These are phyloP conservation scores for Ophiocordyceps australis DNA, from an alignment of 2,329 filamentous ascomycete species.

Conservation along the genomic window DNA sequence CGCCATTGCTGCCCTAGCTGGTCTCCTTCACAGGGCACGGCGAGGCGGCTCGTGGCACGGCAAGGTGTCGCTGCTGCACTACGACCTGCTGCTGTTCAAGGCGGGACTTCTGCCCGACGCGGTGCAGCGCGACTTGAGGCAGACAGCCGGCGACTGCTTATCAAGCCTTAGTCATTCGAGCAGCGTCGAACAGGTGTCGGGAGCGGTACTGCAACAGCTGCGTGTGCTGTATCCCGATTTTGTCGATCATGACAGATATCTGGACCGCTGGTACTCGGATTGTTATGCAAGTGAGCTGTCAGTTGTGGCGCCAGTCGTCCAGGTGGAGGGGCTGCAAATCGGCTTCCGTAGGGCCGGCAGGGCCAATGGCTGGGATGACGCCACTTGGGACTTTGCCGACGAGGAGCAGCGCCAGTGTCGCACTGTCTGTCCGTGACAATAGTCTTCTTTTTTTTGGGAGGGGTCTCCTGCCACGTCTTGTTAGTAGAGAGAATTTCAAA, in stretches of 20 bases:
- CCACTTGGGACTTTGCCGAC: conserved; percentile 36
- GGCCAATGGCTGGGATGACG: conserved; percentile 37
- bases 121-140: conserved; percentile 32
- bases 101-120: conserved; percentile 35
- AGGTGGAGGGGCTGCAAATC: conserved; percentile 22
- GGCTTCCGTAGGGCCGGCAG: conserved; percentile 23
- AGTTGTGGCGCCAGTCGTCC: conserved; percentile 24
- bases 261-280: conserved; percentile 28
- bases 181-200: conserved; percentile 47
- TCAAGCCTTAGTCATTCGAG: conserved; percentile 38
- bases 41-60: conserved; percentile 49
- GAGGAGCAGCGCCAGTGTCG: too few species aligned
- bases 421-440: too few species aligned
- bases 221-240: conserved; percentile 31
- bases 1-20: conserved; percentile 45
- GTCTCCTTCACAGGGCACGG: conserved; percentile 42
- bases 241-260: conserved; percentile 26
- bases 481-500: too few species aligned
- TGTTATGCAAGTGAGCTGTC: conserved; percentile 20
- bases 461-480: too few species aligned
- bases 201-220: conserved; percentile 36
- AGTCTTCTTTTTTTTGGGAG: too few species aligned
- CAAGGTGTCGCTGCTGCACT: conserved; percentile 45
- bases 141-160: conserved; percentile 30
- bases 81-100: conserved; percentile 46